Conservation (phyloP, 176 grass and related monocot genomes). For the Pontederia crassipes region DNA sequence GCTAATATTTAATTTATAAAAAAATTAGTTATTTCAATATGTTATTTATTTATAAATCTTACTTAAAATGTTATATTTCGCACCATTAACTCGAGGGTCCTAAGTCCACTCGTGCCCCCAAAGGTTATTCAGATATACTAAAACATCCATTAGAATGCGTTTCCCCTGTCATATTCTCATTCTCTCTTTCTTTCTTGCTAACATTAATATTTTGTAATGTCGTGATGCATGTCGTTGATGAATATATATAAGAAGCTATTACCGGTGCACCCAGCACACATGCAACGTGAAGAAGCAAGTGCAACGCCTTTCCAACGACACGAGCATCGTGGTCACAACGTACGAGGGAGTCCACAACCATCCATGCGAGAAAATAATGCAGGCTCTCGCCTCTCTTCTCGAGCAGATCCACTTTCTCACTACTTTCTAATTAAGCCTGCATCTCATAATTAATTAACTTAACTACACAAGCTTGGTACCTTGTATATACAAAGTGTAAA, state of each 20-base stretch:
- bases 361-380: slow-evolving; percentile 87
- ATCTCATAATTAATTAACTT: no score
- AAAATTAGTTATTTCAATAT: no score
- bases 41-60: no score
- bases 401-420: slow-evolving; percentile 83
- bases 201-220: neutral
- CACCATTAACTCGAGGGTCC: no score
- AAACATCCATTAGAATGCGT: no score
- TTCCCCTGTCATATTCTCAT: no score
- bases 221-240: neutral
- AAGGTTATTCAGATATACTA: no score
- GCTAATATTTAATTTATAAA: no score
- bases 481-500: no score
- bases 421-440: slow-evolving; percentile 23
- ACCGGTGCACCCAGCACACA: slow-evolving; percentile 75
- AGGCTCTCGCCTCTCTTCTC: slow-evolving; percentile 56
- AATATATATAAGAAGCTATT: slow-evolving; percentile 60
- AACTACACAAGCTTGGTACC: no score
- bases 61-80: no score
- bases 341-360: slow-evolving; percentile 94
- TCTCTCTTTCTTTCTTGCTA: neutral
- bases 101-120: no score
- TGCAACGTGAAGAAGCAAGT: slow-evolving; percentile 95
- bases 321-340: slow-evolving; percentile 72
- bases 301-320: slow-evolving; percentile 78